Evolutionary conservation across 441 rosid species (phyloP).

Genomic region (Biscutella auriculata): DNA sequence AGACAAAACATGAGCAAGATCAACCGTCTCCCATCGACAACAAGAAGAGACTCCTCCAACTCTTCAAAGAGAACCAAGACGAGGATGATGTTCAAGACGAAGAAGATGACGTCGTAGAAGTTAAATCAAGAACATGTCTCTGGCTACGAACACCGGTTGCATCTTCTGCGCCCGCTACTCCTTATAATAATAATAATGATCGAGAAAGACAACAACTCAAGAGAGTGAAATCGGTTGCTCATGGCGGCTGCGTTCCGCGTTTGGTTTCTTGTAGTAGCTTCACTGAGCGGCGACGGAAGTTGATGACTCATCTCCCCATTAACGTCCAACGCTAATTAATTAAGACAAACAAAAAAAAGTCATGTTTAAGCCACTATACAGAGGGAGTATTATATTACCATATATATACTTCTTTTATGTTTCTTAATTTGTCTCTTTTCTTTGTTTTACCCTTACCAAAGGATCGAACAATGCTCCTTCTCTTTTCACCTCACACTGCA

Average conservation of each 20-base stretch:
- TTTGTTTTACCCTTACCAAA: not conserved
- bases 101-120: constrained; percentile 6
- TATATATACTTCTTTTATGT: not conserved
- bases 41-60: constrained; percentile 65
- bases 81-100: constrained; percentile 12
- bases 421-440: not conserved
- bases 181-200: constrained; percentile 31
- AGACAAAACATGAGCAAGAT: constrained; percentile 17
- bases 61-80: constrained; percentile 45
- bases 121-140: constrained; percentile 18
- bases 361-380: too few relatives aligned
- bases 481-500: not conserved
- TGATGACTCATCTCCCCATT: constrained; percentile 33
- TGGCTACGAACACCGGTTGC: constrained; percentile 21
- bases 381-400: not conserved
- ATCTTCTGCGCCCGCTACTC: constrained; percentile 31
- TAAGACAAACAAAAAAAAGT: not conserved
- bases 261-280: constrained; percentile 40
- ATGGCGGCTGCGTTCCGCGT: constrained; percentile 48
- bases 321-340: constrained; percentile 15
- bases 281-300: constrained; percentile 43
- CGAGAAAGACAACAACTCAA: constrained; percentile 28
- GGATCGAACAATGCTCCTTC: constrained; percentile 6
- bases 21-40: constrained; percentile 39
- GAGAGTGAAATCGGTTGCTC: constrained; percentile 27